Evolutionary conservation across 2,329 filamentous ascomycete species (phyloP).

Genomic region (Calonectria pseudoreteaudii): DNA sequence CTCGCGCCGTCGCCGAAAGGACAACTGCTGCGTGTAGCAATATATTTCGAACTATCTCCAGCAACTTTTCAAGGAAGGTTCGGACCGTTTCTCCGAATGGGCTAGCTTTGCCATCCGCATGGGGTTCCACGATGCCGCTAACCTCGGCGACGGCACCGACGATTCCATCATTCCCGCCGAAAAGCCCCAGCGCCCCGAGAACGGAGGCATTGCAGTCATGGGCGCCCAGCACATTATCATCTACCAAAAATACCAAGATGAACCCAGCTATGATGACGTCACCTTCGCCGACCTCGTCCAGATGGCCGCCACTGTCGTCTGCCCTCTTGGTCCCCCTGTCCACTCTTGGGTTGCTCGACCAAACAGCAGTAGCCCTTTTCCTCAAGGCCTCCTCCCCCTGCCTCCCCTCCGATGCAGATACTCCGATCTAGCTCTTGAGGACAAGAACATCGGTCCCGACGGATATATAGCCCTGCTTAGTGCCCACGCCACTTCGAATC

Average conservation of each 20-base stretch:
- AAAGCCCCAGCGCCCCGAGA: conserved; percentile 54
- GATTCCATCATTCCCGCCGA: conserved; percentile 56
- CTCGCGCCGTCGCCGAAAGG: conserved; percentile 45
- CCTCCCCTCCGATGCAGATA: conserved; percentile 57
- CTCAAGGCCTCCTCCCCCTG: conserved; percentile 59
- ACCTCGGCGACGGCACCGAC: conserved; percentile 57
- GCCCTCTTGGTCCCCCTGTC: conserved; percentile 59
- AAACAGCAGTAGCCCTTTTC: conserved; percentile 55
- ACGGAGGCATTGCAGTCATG: conserved; percentile 61
- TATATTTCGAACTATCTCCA: conserved; percentile 56
- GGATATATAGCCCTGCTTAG: conserved; percentile 66
- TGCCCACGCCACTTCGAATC: conserved; percentile 64
- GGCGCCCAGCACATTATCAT: conserved; percentile 53
- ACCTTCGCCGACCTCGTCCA: conserved; percentile 67
- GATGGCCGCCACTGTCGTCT: conserved; percentile 63
- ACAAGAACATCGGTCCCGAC: conserved; percentile 64
- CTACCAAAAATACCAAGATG: conserved; percentile 52
- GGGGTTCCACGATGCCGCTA: conserved; percentile 61
- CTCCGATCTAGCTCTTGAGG: conserved; percentile 61
- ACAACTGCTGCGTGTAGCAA: conserved; percentile 60
- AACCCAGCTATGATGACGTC: conserved; percentile 52
- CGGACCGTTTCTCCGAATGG: conserved; percentile 55
- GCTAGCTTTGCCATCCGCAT: conserved; percentile 59
- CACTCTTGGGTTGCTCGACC: conserved; percentile 63
- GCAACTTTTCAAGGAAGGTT: conserved; percentile 49